Base-by-base conservation (phyloP, 495 filamentous ascomycete species). In the Sphaerosporella brunnea region DNA sequence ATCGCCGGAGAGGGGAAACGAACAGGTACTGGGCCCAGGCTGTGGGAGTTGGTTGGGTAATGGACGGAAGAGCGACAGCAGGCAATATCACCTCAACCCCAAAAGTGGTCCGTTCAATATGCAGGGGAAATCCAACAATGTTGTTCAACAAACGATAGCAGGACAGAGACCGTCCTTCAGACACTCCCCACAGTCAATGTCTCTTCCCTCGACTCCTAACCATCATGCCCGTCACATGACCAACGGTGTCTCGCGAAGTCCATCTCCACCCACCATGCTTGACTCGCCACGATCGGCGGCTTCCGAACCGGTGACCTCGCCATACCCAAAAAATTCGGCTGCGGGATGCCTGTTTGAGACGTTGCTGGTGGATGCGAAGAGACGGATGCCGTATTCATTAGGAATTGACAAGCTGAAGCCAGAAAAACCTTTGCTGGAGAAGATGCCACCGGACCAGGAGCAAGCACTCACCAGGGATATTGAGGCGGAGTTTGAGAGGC, bases 191-290 rank as follows among this genome's bases (percentile, higher is more conserved):
- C 85, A 92, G 49, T 93, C 90, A 9, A 93, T 71, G 59, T 96
- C 90, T 15, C 78, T 97, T 18, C 90, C 90, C 0, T 93, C 90
- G 3, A 97, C 90, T 0, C 90, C 90, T 3, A 85, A 84, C 51
- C 86, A 95, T 60, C 79, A 83, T 62, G 72, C 85, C 53, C 76
- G 84, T 53, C 80, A 84, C 53, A 78, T 84, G 56, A 82, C 82
- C 15, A 85, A 82, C 36, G 45, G 55, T 50, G 75, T 78, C 59
- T 88, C 84, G 19, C 73, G 86, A 47, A 86, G 90, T 39, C 88
- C 82, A 10, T 95, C 88, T 3, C 88, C 88, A 23, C 77, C 69
- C 53, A 75, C 75, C 46, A 65, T 69, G 49, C 83, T 77, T 63
- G 83, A 84, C 53, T 95, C 88, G 18, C 90, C 90, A 23, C 75